These are phyloP conservation scores for Datisca glomerata DNA, from an alignment of 306 rosid species.

Conservation along the genomic window DNA sequence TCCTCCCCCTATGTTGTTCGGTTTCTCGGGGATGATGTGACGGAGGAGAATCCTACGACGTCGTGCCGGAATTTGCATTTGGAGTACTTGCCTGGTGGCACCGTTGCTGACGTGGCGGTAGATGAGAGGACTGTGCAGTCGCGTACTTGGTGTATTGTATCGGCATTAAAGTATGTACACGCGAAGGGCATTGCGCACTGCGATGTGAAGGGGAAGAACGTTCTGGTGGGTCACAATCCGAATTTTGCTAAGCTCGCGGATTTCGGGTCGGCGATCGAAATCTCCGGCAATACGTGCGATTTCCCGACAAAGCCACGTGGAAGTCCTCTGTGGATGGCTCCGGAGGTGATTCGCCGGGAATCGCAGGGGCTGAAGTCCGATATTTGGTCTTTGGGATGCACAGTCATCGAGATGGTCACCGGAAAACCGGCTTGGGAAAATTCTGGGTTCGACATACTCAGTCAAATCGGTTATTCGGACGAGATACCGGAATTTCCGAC, in stretches of 20 bases:
- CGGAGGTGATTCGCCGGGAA: slow-evolving; percentile 71
- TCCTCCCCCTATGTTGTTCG: slow-evolving; percentile 49
- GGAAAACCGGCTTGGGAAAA: slow-evolving; percentile 78
- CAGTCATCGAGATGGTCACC: slow-evolving; percentile 70
- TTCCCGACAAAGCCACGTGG: slow-evolving; percentile 40
- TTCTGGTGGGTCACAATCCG: slow-evolving; percentile 27
- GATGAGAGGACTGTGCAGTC: slow-evolving; percentile 41
- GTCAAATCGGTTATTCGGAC: slow-evolving; percentile 45
- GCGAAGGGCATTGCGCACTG: slow-evolving; percentile 60
- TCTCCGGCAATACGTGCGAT: not conserved
- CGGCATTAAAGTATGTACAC: slow-evolving; percentile 51
- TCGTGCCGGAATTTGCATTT: slow-evolving; percentile 54
- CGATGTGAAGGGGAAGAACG: slow-evolving; percentile 72
- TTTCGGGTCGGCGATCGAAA: slow-evolving; percentile 56
- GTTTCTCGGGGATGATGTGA: slow-evolving; percentile 50
- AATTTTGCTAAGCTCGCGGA: slow-evolving; percentile 52
- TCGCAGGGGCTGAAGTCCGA: slow-evolving; percentile 77
- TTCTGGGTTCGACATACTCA: slow-evolving; percentile 41
- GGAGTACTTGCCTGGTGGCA: slow-evolving; percentile 84
- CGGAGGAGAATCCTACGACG: slow-evolving; percentile 25
- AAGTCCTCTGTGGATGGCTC: slow-evolving; percentile 97
- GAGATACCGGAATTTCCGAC: slow-evolving; percentile 43
- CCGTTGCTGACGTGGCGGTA: slow-evolving; percentile 29
- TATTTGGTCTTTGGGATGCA: slow-evolving; percentile 89
- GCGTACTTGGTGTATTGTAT: slow-evolving; percentile 49